Conservation (phyloP, 2,329 filamentous ascomycete species). For the Pseudogymnoascus verrucosus region DNA sequence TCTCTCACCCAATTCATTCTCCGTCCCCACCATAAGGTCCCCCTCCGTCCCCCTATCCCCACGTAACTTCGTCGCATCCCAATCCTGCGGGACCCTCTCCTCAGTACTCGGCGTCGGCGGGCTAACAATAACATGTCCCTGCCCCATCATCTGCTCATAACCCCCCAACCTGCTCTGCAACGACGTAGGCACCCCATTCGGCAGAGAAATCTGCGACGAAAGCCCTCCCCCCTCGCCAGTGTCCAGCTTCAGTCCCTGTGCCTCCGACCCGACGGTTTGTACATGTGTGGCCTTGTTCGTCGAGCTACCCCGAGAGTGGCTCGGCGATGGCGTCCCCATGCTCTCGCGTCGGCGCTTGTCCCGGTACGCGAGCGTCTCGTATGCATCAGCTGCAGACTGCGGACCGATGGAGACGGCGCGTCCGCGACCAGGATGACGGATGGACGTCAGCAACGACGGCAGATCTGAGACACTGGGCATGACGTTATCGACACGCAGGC, state of each 20-base stretch:
- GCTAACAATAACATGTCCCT: constrained; percentile 41
- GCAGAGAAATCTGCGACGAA: not conserved
- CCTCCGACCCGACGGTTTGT: constrained; percentile 1
- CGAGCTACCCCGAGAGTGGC: not conserved
- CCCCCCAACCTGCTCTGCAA: constrained; percentile 44
- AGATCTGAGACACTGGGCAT: constrained; percentile 85
- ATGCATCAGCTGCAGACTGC: constrained; percentile 91
- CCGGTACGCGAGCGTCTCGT: constrained; percentile 88
- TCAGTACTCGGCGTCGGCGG: constrained; percentile 27
- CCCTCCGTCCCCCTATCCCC: constrained; percentile 26
- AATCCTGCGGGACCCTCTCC: constrained; percentile 27
- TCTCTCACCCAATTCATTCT: constrained; percentile 51
- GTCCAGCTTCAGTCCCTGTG: constrained; percentile 15
- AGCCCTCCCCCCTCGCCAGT: constrained; percentile 17
- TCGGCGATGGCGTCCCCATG: constrained; percentile 21
- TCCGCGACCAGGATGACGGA: constrained; percentile 68
- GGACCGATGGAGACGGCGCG: constrained; percentile 85
- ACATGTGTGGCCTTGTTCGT: constrained; percentile 13
- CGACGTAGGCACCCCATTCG: constrained; percentile 34
- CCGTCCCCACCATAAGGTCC: constrained; percentile 33
- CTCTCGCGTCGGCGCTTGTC: constrained; percentile 61
- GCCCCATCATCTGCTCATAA: constrained; percentile 68
- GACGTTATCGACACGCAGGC: constrained; percentile 75
- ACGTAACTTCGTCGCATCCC: constrained; percentile 22
- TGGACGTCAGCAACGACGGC: constrained; percentile 70